phyloP scores from a whole-genome alignment of 805 yeast genomes.

The Pichia deserticola region DNA sequence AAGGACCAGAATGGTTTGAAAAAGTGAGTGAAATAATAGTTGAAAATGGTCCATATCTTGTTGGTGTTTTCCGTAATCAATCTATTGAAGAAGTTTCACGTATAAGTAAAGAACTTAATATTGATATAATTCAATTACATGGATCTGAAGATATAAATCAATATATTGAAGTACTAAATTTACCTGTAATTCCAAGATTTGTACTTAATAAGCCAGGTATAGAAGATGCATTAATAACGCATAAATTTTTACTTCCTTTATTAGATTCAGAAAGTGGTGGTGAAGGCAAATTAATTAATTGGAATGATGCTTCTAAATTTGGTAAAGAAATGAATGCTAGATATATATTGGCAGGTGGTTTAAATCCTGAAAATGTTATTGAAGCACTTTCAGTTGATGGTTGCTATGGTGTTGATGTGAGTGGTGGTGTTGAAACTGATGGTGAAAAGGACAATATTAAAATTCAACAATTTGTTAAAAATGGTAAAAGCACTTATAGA shows the following conservation, averaged over 20 bases:
- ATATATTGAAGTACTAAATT: slow-evolving; percentile 29
- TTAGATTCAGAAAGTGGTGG: slow-evolving; percentile 91
- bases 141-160: slow-evolving; percentile 58
- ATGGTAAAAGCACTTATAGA: slow-evolving; percentile 31
- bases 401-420: slow-evolving; percentile 86
- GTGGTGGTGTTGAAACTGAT: slow-evolving; percentile 85
- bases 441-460: slow-evolving; percentile 68
- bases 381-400: slow-evolving; percentile 47
- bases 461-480: slow-evolving; percentile 48
- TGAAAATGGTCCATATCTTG: slow-evolving; percentile 56
- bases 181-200: slow-evolving; percentile 69
- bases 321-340: slow-evolving; percentile 24
- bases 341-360: slow-evolving; percentile 83
- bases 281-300: slow-evolving; percentile 73
- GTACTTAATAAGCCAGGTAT: slow-evolving; percentile 47
- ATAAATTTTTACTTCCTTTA: slow-evolving; percentile 48
- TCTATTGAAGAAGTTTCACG: slow-evolving; percentile 50
- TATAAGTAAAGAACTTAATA: slow-evolving; percentile 34
- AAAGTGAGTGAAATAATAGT: slow-evolving; percentile 19
- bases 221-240: slow-evolving; percentile 17
- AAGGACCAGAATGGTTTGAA: slow-evolving; percentile 30
- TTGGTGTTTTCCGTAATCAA: slow-evolving; percentile 90
- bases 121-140: slow-evolving; percentile 85
- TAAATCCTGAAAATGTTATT: slow-evolving; percentile 64
- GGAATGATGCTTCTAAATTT: slow-evolving; percentile 47